Conservation (phyloP, 129 eudicot species). For the Scalesia atractyloides region DNA sequence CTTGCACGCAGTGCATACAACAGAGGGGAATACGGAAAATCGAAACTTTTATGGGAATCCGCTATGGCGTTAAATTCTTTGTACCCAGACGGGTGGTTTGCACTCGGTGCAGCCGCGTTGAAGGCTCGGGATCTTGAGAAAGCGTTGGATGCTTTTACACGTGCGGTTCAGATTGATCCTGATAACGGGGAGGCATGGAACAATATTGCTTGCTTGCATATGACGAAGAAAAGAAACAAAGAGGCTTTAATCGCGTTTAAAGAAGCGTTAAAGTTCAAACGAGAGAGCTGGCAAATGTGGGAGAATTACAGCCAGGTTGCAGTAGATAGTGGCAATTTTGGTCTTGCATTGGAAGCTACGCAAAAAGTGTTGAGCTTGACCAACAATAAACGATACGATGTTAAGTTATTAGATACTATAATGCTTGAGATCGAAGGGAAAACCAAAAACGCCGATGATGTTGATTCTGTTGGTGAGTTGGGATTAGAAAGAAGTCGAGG, state of each 20-base stretch:
- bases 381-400: conserved; percentile 54
- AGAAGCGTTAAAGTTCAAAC: conserved; percentile 89
- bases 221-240: conserved; percentile 68
- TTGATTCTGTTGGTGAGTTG: conserved; percentile 11
- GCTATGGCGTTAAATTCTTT: conserved; percentile 89
- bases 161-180: conserved; percentile 92
- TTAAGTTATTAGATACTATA: conserved; percentile 53
- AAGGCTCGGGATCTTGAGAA: conserved; percentile 77
- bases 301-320: conserved; percentile 85
- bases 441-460: not conserved
- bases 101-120: conserved; percentile 89
- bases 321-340: conserved; percentile 70
- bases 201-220: conserved; percentile 89
- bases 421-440: conserved; percentile 62
- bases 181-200: conserved; percentile 99
- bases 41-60: conserved; percentile 76
- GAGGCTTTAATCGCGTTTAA: conserved; percentile 85
- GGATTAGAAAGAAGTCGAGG: conserved; percentile 44
- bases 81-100: conserved; percentile 98
- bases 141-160: conserved; percentile 83
- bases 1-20: conserved; percentile 91
- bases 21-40: conserved; percentile 72
- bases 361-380: conserved; percentile 66
- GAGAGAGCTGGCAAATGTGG: conserved; percentile 99
- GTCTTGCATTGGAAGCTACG: conserved; percentile 78